Conservation (phyloP, 139 green algal genomes). For the Chlorella sorokiniana region DNA sequence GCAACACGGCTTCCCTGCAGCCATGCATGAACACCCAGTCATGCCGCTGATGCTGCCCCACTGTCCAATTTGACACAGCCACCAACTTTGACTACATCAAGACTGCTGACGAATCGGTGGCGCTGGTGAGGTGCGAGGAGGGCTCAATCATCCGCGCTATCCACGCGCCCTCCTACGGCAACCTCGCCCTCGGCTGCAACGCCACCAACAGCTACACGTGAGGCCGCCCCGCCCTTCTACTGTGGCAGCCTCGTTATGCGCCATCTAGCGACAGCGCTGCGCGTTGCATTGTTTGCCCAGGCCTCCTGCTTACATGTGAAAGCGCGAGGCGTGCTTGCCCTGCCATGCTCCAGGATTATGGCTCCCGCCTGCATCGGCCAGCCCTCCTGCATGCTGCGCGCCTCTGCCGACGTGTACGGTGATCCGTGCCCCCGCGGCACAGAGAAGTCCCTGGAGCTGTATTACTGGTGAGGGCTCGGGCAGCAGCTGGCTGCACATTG, state of each 20-base stretch:
- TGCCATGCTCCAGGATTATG: constrained; percentile 1
- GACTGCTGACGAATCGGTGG: neutral
- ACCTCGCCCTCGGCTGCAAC: neutral
- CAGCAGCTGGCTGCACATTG: too few relatives aligned
- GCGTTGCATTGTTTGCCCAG: too few relatives aligned
- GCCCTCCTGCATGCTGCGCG: neutral
- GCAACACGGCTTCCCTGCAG: too few relatives aligned
- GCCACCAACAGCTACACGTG: constrained; percentile 7
- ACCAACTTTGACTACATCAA: too few relatives aligned
- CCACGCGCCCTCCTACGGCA: neutral
- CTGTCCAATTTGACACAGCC: too few relatives aligned
- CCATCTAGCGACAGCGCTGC: too few relatives aligned
- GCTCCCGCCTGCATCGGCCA: neutral
- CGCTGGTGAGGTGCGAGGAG: neutral
- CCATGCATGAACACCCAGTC: too few relatives aligned
- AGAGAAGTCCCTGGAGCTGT: neutral
- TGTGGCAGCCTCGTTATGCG: too few relatives aligned
- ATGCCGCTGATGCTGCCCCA: too few relatives aligned
- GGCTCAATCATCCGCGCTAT: neutral
- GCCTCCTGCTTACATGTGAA: too few relatives aligned
- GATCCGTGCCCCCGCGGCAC: neutral
- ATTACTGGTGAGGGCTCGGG: neutral
- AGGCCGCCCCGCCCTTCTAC: too few relatives aligned
- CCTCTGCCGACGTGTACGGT: neutral
- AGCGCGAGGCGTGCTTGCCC: too few relatives aligned